A percentile compares a stretch with the other conserved stretches of the same genome.
Conservation (phyloP, 2,329 filamentous ascomycete species). For the Fusarium albosuccineum region DNA sequence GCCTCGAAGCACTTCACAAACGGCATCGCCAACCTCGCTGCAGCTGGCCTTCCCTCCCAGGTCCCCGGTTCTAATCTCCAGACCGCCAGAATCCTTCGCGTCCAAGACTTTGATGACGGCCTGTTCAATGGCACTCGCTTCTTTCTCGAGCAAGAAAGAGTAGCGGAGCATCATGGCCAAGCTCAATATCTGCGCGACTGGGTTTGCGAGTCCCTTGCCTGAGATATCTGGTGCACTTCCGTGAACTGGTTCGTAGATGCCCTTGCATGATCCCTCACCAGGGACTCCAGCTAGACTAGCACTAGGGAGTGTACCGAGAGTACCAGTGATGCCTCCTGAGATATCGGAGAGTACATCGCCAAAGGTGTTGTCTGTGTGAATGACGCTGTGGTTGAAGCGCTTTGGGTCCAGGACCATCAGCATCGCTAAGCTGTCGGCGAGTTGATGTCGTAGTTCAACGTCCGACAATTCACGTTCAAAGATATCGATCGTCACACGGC, state of each 20-base stretch:
- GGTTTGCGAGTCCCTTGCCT: conserved; percentile 79
- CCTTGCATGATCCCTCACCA: conserved; percentile 63
- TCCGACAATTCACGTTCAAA: conserved; percentile 59
- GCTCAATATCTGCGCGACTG: conserved; percentile 78
- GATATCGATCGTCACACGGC: conserved; percentile 56
- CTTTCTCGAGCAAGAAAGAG: conserved; percentile 71
- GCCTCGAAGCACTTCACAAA: conserved; percentile 32
- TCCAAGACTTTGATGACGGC: conserved; percentile 75
- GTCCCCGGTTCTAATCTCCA: conserved; percentile 72
- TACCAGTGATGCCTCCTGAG: conserved; percentile 60
- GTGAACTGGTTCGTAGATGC: conserved; percentile 84
- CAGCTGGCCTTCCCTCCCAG: conserved; percentile 75
- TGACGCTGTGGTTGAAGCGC: conserved; percentile 60
- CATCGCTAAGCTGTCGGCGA: conserved; percentile 63
- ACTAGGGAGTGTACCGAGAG: conserved; percentile 59
- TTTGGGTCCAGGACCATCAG: conserved; percentile 61
- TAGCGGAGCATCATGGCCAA: conserved; percentile 82
- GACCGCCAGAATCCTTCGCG: conserved; percentile 53
- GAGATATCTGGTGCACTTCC: conserved; percentile 80
- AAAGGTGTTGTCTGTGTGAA: conserved; percentile 63
- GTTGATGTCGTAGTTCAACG: conserved; percentile 58
- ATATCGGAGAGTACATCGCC: conserved; percentile 63
- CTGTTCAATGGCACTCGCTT: conserved; percentile 73
- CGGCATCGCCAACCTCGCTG: conserved; percentile 75
- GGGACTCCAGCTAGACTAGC: conserved; percentile 60